Conservation (phyloP, 805 yeast genomes). For the Cyberlindnera sargentensis region DNA sequence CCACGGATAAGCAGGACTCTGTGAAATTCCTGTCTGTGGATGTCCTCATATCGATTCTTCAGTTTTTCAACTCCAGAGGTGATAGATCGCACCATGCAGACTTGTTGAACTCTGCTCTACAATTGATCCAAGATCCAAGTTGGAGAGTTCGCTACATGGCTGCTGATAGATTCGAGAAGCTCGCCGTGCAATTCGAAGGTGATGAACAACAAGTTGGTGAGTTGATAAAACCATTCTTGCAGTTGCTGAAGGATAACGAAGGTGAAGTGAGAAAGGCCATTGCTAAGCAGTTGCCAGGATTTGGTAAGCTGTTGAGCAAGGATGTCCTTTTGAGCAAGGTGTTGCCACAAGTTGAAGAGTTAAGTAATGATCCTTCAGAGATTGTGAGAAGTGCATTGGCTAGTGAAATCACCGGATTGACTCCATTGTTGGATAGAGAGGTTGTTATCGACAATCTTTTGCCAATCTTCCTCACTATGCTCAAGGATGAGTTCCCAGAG, state of each 20-base stretch:
- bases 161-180: constrained; percentile 81
- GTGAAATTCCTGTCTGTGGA: constrained; percentile 89
- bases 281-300: constrained; percentile 83
- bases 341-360: constrained; percentile 74
- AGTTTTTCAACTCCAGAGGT: constrained; percentile 51
- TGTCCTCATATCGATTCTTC: constrained; percentile 74
- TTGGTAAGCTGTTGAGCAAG: constrained; percentile 46
- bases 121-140: constrained; percentile 77
- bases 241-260: constrained; percentile 83
- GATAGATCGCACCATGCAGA: constrained; percentile 57
- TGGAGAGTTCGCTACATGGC: constrained; percentile 99
- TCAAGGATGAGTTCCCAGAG: constrained; percentile 94
- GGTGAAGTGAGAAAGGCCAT: constrained; percentile 96
- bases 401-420: constrained; percentile 75
- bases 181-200: constrained; percentile 58
- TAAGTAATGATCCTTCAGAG: constrained; percentile 88
- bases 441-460: constrained; percentile 73
- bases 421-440: constrained; percentile 80
- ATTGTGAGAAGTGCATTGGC: constrained; percentile 92
- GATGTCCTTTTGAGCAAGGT: constrained; percentile 58
- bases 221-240: constrained; percentile 55
- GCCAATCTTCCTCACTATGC: constrained; percentile 87
- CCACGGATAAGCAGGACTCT: constrained; percentile 87
- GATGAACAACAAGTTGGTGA: constrained; percentile 45
- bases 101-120: constrained; percentile 56